Evolutionary conservation across 1,284 basidiomycete genomes (phyloP).

Genomic region (Heliocybe sulcata): DNA sequence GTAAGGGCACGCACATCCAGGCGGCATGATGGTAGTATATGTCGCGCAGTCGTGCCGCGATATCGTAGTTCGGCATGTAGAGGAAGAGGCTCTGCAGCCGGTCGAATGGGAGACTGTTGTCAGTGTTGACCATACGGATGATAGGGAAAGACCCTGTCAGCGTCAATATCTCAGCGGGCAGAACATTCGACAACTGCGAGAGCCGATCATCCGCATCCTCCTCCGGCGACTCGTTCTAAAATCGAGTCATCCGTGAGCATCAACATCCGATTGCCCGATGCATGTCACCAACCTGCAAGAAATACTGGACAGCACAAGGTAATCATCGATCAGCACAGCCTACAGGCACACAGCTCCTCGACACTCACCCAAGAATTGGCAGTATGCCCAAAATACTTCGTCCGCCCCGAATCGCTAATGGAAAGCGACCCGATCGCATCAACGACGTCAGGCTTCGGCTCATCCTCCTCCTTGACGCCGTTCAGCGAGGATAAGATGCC

Average conservation of each 20-base stretch:
- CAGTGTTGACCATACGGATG: constrained; percentile 36
- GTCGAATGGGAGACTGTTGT: constrained; percentile 33
- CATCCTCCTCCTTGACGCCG: constrained; percentile 47
- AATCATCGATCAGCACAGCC: neutral
- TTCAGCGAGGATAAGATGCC: constrained; percentile 12
- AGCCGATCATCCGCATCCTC: constrained; percentile 46
- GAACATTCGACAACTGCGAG: constrained; percentile 40
- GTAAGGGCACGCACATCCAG: constrained; percentile 53
- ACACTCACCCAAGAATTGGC: constrained; percentile 69
- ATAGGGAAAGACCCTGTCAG: constrained; percentile 62
- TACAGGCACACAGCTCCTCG: neutral
- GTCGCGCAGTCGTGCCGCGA: constrained; percentile 50
- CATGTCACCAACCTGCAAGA: constrained; percentile 47
- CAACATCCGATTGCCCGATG: constrained; percentile 3
- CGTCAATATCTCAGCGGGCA: constrained; percentile 54
- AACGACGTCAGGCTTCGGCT: constrained; percentile 59
- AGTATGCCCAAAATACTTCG: constrained; percentile 67
- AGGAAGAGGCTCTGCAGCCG: constrained; percentile 53
- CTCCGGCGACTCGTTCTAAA: constrained; percentile 51
- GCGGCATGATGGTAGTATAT: constrained; percentile 65
- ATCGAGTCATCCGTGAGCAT: constrained; percentile 7
- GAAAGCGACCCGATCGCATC: constrained; percentile 73
- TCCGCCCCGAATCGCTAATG: constrained; percentile 58
- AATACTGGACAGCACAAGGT: constrained; percentile 40
- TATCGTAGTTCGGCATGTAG: constrained; percentile 57